These are phyloP conservation scores for Ambrosia trifida DNA, from an alignment of 129 eudicot genomes.

Conservation along the genomic window DNA sequence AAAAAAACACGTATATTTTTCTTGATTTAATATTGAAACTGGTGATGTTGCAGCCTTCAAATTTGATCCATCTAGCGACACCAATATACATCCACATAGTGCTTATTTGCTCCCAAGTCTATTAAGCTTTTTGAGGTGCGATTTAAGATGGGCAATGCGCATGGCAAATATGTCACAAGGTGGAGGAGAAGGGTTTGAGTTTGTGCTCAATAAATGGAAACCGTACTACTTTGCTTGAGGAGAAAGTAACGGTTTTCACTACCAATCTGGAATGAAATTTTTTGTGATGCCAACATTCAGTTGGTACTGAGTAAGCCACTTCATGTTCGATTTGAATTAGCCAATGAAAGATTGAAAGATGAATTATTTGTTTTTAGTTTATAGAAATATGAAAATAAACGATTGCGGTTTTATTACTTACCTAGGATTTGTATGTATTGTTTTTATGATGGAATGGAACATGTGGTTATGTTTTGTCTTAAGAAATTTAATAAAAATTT, in stretches of 20 bases:
- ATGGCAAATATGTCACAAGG: constrained; percentile 48
- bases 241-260: constrained; percentile 61
- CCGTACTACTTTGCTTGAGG: constrained; percentile 73
- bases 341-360: neutral
- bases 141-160: constrained; percentile 46
- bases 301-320: constrained; percentile 24
- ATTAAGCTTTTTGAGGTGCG: constrained; percentile 60
- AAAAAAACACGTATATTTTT: no score
- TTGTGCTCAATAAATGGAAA: constrained; percentile 54
- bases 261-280: constrained; percentile 67
- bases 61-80: constrained; percentile 54
- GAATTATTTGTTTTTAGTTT: neutral
- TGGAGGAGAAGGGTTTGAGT: constrained; percentile 64
- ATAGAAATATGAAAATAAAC: no score
- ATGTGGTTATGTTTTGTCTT: no score
- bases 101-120: constrained; percentile 52
- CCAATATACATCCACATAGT: constrained; percentile 51
- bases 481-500: no score
- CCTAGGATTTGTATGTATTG: no score
- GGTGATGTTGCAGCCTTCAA: constrained; percentile 48
- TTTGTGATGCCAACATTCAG: constrained; percentile 61
- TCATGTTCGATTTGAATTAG: neutral
- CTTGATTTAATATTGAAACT: neutral
- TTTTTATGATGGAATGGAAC: no score
- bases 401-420: no score